Base-by-base conservation (phyloP, 1,284 basidiomycete species). In the Schizophyllum amplum region DNA sequence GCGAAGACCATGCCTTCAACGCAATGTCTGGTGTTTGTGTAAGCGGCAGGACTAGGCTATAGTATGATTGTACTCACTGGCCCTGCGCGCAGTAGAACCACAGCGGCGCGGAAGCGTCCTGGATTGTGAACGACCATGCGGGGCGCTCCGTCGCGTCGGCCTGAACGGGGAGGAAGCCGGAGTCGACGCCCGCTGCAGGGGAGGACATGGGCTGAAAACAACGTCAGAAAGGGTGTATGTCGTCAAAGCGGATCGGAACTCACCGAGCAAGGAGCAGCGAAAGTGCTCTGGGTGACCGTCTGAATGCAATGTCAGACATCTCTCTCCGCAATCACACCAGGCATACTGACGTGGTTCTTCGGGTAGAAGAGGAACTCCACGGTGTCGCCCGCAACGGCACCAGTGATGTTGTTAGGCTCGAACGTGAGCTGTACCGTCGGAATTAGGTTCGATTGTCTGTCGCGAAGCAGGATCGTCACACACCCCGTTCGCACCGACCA, bases 1-100 rank as follows among this genome's bases (percentile, higher is more conserved):
- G 66, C 63, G 61, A 67, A 67, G 49, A 68, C 67, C 67, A 67
- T 67, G 24, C 67, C 66, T 26, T 55, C 47, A 1, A 24, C 6
- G 49, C 59, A 60, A 52, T 60, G 56, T 20, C 21, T 22, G 13
- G 21, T 11, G 48, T 50, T 3, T 4, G 2, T 6, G 3, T 50
- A 22, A 50, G 48, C 48, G 13, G 11, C 15, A 20, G 11, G 23
- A 1, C 17, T 11, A 46, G 49, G 51, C 11, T 47, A 11, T 46
- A 33, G 17, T 47, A 22, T 47, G 5, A 17, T 5, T 15, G 25
- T 48, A 50, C 60, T 20, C 52, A 61, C 62, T 33, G 58, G 23
- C 59, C 58, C 58, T 67, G 66, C 2, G 56, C 58, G 55, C 66
- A 67, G 59, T 62, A 65, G 62, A 67, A 67, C 66, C 66, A 67